Evolutionary conservation across 495 filamentous ascomycete genomes (phyloP).

Genomic region (Neurospora sp.): DNA sequence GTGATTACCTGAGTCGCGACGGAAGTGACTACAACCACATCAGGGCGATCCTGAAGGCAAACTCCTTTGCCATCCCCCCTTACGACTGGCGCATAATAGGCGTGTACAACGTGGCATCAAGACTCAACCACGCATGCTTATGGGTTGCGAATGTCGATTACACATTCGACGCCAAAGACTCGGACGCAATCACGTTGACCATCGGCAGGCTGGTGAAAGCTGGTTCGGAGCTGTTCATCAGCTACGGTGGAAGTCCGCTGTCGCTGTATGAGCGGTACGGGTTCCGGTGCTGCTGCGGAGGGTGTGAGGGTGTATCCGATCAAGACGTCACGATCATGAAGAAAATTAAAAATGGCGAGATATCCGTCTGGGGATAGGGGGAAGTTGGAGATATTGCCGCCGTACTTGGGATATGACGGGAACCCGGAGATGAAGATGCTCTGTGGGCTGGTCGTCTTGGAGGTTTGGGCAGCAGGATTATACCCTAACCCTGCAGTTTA

Average conservation of each 20-base stretch:
- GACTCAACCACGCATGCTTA: conserved; percentile 29
- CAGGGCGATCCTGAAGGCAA: background rate
- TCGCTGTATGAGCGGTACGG: conserved; percentile 21
- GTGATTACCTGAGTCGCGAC: background rate
- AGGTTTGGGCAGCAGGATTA: background rate
- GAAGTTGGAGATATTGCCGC: background rate
- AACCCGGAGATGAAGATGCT: background rate
- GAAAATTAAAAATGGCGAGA: background rate
- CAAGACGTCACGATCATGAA: conserved; percentile 2
- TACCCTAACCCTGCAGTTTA: background rate
- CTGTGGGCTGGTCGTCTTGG: background rate
- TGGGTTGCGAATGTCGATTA: conserved; percentile 15
- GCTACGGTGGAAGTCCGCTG: conserved; percentile 17
- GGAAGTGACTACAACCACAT: background rate
- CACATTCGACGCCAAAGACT: background rate
- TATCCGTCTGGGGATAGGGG: background rate
- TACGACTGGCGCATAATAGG: background rate
- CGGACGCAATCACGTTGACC: conserved; percentile 4
- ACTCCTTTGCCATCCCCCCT: background rate
- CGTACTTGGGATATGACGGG: background rate
- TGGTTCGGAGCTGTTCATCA: conserved; percentile 23
- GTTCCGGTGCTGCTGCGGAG: conserved; percentile 24
- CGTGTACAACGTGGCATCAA: conserved; percentile 9
- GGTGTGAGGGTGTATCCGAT: conserved; percentile 15
- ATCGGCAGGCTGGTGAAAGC: conserved; percentile 7